A percentile compares a stretch with the other conserved stretches of the same genome.
phyloP scores from a whole-genome alignment of 2,329 filamentous ascomycete species.

The Albophoma yamanashiensis region DNA sequence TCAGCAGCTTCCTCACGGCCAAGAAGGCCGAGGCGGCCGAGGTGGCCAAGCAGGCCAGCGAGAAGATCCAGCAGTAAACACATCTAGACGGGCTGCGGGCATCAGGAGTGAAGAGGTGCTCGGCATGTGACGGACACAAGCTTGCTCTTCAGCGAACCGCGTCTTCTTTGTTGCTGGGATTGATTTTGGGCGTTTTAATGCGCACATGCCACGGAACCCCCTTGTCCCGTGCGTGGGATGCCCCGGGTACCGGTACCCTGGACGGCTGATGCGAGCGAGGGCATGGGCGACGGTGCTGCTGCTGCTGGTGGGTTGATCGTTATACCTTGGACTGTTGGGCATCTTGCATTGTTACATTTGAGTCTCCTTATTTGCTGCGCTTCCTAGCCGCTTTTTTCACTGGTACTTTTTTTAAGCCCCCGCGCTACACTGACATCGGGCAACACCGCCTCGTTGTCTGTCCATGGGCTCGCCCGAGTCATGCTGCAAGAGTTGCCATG shows the following conservation, averaged over 20 bases:
- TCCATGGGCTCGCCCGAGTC: background rate
- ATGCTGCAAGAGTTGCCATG: background rate
- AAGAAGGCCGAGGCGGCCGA: conserved; percentile 56
- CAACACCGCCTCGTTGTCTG: background rate
- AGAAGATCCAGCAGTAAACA: conserved; percentile 34
- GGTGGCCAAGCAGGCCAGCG: conserved; percentile 41
- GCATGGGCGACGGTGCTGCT: background rate
- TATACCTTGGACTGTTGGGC: conserved; percentile 1
- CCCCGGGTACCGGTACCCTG: background rate
- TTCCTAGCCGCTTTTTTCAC: background rate
- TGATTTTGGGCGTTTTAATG: background rate
- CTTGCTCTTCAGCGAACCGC: background rate
- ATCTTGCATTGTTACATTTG: background rate
- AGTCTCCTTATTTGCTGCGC: background rate
- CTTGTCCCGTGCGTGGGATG: background rate
- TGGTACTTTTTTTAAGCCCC: background rate
- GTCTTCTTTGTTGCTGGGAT: background rate
- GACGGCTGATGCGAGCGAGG: background rate
- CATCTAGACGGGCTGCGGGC: too few relatives aligned
- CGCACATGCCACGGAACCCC: background rate
- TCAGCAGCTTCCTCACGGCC: conserved; percentile 45
- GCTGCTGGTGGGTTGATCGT: background rate
- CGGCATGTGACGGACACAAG: background rate
- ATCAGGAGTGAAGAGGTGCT: background rate
- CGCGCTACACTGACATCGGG: background rate